Conservation (phyloP, 164 flowering plant species). For the Cinnamomum micranthum region DNA sequence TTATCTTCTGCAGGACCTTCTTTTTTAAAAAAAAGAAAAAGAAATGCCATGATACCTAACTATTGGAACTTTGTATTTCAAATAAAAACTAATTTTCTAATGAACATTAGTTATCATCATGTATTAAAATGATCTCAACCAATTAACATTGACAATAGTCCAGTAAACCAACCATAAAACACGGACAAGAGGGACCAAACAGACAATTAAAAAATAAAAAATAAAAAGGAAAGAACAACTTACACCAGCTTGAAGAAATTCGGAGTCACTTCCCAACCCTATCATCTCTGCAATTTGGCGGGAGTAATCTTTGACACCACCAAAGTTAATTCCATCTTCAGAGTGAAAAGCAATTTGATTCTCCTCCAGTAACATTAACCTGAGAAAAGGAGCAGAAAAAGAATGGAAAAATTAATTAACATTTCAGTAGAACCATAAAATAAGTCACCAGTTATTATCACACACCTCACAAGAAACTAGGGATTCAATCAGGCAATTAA, state of each 20-base stretch:
- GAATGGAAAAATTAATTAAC: not conserved
- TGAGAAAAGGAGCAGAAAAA: conserved; percentile 15
- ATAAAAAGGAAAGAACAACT: conserved; percentile 18
- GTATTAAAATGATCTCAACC: not conserved
- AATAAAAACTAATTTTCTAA: not conserved
- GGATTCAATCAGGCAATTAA: too few relatives aligned
- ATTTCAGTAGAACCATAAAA: not conserved
- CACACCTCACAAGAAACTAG: too few relatives aligned
- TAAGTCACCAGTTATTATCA: not conserved
- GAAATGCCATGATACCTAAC: not conserved
- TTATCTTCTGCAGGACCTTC: too few relatives aligned
- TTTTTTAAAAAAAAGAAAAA: too few relatives aligned
- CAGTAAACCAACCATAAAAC: not conserved
- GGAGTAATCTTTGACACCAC: conserved; percentile 91
- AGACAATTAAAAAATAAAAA: not conserved
- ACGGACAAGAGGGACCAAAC: not conserved
- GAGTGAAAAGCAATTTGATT: conserved; percentile 95
- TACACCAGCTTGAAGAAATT: conserved; percentile 87
- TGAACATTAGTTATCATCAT: not conserved
- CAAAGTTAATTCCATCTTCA: conserved; percentile 70
- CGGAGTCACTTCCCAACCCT: conserved; percentile 76
- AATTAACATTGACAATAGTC: not conserved
- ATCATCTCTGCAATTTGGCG: conserved; percentile 94
- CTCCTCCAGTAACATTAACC: conserved; percentile 95
- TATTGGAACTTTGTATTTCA: too few relatives aligned